Conservation (phyloP, 495 filamentous ascomycete genomes). For the Clavariopsis aquatica region DNA sequence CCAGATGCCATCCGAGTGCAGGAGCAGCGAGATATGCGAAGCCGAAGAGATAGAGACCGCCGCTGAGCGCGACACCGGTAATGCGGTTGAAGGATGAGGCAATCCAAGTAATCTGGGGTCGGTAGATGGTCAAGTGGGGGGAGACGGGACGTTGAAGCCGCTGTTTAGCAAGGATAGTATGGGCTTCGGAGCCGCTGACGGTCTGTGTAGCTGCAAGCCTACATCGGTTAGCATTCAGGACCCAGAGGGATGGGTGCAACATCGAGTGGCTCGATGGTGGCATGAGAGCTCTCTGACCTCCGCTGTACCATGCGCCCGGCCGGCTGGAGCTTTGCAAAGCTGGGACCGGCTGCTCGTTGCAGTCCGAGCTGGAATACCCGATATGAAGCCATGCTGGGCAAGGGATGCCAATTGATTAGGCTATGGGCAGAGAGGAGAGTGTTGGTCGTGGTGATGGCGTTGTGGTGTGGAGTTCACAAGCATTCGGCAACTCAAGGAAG, state of each 20-base stretch:
- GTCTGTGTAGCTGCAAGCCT: slow-evolving; percentile 62
- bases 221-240: slow-evolving; percentile 36
- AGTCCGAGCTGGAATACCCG: slow-evolving; percentile 35
- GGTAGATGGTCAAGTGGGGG: slow-evolving; percentile 89
- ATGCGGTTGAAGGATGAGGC: slow-evolving; percentile 73
- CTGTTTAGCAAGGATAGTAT: slow-evolving; percentile 77
- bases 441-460: slow-evolving; percentile 27
- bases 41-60: slow-evolving; percentile 79
- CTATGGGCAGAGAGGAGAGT: slow-evolving; percentile 26
- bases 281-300: slow-evolving; percentile 29
- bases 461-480: slow-evolving; percentile 3
- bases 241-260: slow-evolving; percentile 11
- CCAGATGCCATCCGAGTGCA: slow-evolving; percentile 79
- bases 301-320: slow-evolving; percentile 39
- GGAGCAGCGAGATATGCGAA: slow-evolving; percentile 82
- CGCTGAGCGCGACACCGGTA: slow-evolving; percentile 71
- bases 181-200: slow-evolving; percentile 56
- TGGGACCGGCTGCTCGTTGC: slow-evolving; percentile 28
- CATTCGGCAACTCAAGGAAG: slow-evolving; percentile 19
- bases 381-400: slow-evolving; percentile 35
- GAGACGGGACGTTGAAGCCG: slow-evolving; percentile 81
- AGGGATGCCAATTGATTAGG: slow-evolving; percentile 14
- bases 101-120: slow-evolving; percentile 84
- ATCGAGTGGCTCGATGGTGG: slow-evolving; percentile 11
- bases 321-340: slow-evolving; percentile 27